Evolutionary conservation across 2,329 filamentous ascomycete genomes (phyloP).

Genomic region (Neofusicoccum cordaticola): DNA sequence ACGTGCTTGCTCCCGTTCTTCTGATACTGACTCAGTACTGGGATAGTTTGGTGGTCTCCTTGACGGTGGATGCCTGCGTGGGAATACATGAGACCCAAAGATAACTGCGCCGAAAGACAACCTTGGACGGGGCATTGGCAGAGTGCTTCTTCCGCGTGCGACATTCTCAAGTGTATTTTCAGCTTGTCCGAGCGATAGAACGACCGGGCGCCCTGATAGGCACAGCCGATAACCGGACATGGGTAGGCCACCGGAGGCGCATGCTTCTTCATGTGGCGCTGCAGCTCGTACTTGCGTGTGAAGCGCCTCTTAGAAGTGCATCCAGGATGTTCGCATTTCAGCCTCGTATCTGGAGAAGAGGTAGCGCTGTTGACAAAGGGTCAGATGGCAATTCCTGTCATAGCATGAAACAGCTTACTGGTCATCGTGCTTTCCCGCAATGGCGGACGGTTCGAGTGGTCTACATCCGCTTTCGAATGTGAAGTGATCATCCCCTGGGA

Average conservation of each 20-base stretch:
- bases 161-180: not conserved
- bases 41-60: not conserved
- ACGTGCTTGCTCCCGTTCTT: not conserved
- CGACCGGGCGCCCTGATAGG: not conserved
- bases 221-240: not conserved
- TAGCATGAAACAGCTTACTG: not conserved
- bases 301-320: not conserved
- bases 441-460: not conserved
- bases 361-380: constrained; percentile 2
- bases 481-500: not conserved
- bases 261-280: constrained; percentile 1
- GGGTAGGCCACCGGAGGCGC: not conserved
- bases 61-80: not conserved
- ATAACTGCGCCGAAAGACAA: not conserved
- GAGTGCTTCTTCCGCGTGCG: not conserved
- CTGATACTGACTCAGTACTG: not conserved
- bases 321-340: not conserved
- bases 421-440: not conserved
- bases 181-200: not conserved
- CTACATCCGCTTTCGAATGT: not conserved
- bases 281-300: not conserved
- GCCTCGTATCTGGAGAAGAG: not conserved
- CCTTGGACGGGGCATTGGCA: not conserved
- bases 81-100: not conserved
- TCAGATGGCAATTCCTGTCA: not conserved